These are phyloP conservation scores for Dothideomycetidae sp. DNA, from an alignment of 2,329 filamentous ascomycete genomes.

Conservation along the genomic window DNA sequence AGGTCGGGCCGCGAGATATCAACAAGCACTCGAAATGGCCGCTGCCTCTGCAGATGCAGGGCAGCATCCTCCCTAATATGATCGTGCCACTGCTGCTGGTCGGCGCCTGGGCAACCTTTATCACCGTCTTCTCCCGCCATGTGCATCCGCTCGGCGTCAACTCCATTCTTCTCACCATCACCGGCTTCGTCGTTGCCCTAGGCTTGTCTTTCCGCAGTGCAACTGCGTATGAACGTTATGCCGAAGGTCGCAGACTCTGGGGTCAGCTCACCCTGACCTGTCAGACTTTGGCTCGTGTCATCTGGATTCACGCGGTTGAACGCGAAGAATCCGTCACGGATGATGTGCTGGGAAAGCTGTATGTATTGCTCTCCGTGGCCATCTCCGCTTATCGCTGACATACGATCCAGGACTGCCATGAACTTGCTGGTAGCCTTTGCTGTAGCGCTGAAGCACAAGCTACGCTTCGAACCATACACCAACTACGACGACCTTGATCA, in stretches of 20 bases:
- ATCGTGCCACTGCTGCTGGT: conserved; percentile 53
- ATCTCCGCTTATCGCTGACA: background rate
- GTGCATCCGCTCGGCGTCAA: conserved; percentile 42
- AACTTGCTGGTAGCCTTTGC: conserved; percentile 68
- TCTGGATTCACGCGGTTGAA: conserved; percentile 66
- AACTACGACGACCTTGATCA: conserved; percentile 60
- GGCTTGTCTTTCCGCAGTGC: conserved; percentile 64
- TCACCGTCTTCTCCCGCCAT: conserved; percentile 42
- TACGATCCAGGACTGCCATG: conserved; percentile 39
- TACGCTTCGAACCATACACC: conserved; percentile 71
- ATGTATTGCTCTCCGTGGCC: background rate
- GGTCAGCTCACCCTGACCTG: conserved; percentile 40
- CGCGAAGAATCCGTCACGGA: conserved; percentile 45
- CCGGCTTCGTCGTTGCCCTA: conserved; percentile 69
- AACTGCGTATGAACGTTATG: conserved; percentile 56
- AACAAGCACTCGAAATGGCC: conserved; percentile 64
- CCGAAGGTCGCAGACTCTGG: conserved; percentile 50
- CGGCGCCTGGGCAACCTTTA: conserved; percentile 48
- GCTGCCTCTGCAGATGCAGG: conserved; percentile 60
- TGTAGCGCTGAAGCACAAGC: conserved; percentile 64
- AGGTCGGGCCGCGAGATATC: conserved; percentile 49
- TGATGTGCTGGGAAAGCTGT: conserved; percentile 53
- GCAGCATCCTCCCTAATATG: conserved; percentile 60
- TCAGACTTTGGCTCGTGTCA: conserved; percentile 50
- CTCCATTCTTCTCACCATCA: conserved; percentile 57